Base-by-base conservation (phyloP, 768 basidiomycete species). In the Mycena kentingensis region DNA sequence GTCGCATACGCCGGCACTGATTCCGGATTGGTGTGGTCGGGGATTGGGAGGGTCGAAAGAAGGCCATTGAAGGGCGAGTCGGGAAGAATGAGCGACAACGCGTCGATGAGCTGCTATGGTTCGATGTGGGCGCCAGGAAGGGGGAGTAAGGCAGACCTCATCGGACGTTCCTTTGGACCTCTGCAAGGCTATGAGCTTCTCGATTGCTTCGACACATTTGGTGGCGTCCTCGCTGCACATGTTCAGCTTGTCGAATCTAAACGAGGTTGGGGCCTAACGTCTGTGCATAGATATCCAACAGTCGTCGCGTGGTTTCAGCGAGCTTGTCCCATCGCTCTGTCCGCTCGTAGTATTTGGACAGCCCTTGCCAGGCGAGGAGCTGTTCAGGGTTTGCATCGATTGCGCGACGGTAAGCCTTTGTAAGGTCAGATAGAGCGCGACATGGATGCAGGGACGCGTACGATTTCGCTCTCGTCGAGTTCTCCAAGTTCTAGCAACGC, bases 281-380 rank as follows among this genome's bases (percentile, higher is more conserved):
- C 54, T 83, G 78, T 3, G 73, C 70, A 58, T 86, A 82, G 15
- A 87, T 62, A 27, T 79, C 72, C 51, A 85, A 76, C n/a, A 90
- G 68, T 18, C 76, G 74, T 28, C 78, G 67, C 22, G 93, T 71
- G 3, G 76, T 68, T 35, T 81, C 75, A 0, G 73, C 73, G 54
- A 82, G 78, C 50, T 81, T 73, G 21, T 79, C 76, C 87, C 84
- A 87, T 32, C 79, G 70, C 49, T 77, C 65, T 8, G 69, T 72
- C 44, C 78, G 79, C 64, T 93, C 91, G 60, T 92, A 90, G 42
- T 87, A 78, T 64, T 80, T 83, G 10, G 78, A 74, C 12, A 92
- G 70, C 10, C 92, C 93, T 90, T 95, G 93, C 86, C 88, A 88
- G 15, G 93, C 95, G 16, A 95, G 76, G 2, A 78, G 70, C 62